Conservation (phyloP, 2,329 filamentous ascomycete genomes). For the Fusarium coffeatum region DNA sequence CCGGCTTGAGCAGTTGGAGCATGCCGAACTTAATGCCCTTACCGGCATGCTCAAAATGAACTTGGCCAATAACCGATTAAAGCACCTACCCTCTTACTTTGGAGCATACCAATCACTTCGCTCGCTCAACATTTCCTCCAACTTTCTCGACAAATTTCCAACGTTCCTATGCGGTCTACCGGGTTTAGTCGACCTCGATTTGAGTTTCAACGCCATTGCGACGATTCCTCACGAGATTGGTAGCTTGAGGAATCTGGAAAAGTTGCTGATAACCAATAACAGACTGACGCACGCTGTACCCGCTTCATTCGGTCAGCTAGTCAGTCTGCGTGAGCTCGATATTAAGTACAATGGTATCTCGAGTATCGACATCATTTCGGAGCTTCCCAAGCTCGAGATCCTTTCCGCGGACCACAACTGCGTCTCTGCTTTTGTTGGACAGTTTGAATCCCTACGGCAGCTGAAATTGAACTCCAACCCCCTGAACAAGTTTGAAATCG, state of each 20-base stretch:
- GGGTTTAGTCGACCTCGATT: slow-evolving; percentile 89
- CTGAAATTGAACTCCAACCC: slow-evolving; percentile 95
- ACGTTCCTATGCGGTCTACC: slow-evolving; percentile 84
- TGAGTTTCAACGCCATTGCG: slow-evolving; percentile 94
- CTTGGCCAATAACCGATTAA: slow-evolving; percentile 91
- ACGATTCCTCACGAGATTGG: slow-evolving; percentile 82
- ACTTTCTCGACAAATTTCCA: slow-evolving; percentile 87
- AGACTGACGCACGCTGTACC: slow-evolving; percentile 81
- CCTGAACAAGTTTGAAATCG: slow-evolving; percentile 91
- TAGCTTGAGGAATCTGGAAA: slow-evolving; percentile 81
- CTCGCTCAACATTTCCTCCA: slow-evolving; percentile 92
- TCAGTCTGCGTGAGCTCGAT: slow-evolving; percentile 88
- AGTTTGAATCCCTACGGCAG: slow-evolving; percentile 85
- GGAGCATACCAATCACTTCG: slow-evolving; percentile 81
- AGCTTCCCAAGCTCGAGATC: slow-evolving; percentile 87
- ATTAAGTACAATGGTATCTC: slow-evolving; percentile 92
- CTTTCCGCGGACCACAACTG: slow-evolving; percentile 92
- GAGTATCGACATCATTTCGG: slow-evolving; percentile 87
- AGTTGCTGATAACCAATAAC: slow-evolving; percentile 96
- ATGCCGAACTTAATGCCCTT: slow-evolving; percentile 82
- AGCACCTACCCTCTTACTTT: slow-evolving; percentile 83
- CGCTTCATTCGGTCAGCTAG: slow-evolving; percentile 75
- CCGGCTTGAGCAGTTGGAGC: slow-evolving; percentile 84
- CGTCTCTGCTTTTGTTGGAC: slow-evolving; percentile 88
- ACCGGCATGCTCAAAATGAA: slow-evolving; percentile 87